These are phyloP conservation scores for Aspergillus pseudoglaucus DNA, from an alignment of 2,329 filamentous ascomycete species.

Conservation along the genomic window DNA sequence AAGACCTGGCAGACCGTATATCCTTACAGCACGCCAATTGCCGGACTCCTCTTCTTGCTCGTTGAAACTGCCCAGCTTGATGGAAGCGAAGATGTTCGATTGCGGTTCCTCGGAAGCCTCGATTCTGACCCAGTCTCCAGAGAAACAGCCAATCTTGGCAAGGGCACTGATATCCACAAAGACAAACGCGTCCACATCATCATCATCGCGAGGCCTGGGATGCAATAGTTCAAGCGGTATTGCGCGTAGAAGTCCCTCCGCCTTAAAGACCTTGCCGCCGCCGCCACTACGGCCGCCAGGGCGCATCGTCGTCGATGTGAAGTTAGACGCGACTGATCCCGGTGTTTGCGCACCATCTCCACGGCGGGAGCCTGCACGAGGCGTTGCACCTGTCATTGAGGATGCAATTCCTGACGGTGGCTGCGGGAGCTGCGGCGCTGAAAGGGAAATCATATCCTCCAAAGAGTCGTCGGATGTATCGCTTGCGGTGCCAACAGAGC, in stretches of 20 bases:
- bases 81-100: constrained; percentile 52
- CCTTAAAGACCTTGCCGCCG: constrained; percentile 74
- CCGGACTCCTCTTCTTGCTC: constrained; percentile 50
- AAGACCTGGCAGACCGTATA: constrained; percentile 75
- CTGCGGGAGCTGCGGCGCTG: constrained; percentile 70
- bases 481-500: constrained; percentile 49
- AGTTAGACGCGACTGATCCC: constrained; percentile 81
- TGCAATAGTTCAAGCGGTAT: constrained; percentile 76
- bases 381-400: constrained; percentile 72
- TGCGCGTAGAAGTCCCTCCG: constrained; percentile 64
- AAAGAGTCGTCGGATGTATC: constrained; percentile 85
- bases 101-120: constrained; percentile 68
- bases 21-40: constrained; percentile 77
- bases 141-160: constrained; percentile 90
- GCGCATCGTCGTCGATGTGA: constrained; percentile 75
- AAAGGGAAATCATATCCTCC: constrained; percentile 88
- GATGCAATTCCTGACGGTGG: constrained; percentile 73
- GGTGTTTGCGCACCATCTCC: constrained; percentile 73
- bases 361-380: constrained; percentile 64
- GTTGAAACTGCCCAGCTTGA: constrained; percentile 51
- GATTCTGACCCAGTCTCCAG: constrained; percentile 89
- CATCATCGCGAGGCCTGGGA: constrained; percentile 74
- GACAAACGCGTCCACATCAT: constrained; percentile 78
- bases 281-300: constrained; percentile 64
- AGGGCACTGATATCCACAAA: constrained; percentile 85